These are phyloP conservation scores for Meyerozyma elateridarum DNA, from an alignment of 1,139 yeast species.

Conservation along the genomic window DNA sequence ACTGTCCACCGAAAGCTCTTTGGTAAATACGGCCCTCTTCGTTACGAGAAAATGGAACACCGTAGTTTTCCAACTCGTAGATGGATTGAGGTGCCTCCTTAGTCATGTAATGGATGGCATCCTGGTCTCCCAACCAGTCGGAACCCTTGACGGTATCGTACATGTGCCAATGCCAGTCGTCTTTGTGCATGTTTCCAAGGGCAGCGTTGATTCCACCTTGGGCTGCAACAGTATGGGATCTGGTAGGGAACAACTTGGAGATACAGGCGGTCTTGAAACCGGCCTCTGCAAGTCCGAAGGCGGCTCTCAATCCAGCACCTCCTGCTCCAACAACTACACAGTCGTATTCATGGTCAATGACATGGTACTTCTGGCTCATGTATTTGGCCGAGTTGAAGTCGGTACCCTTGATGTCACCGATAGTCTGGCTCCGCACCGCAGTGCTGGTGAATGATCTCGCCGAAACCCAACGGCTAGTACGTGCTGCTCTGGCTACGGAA, in stretches of 20 bases:
- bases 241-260: slow-evolving; percentile 94
- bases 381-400: slow-evolving; percentile 42
- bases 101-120: slow-evolving; percentile 98
- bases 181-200: slow-evolving; percentile 93
- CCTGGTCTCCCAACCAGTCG: slow-evolving; percentile 99
- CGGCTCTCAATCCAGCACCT: slow-evolving; percentile 98
- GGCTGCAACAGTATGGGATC: slow-evolving; percentile 98
- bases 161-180: slow-evolving; percentile 99
- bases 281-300: slow-evolving; percentile 94
- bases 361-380: slow-evolving; percentile 76
- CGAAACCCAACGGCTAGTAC: background rate
- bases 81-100: slow-evolving; percentile 96
- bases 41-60: slow-evolving; percentile 97
- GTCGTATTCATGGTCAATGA: slow-evolving; percentile 96
- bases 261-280: slow-evolving; percentile 98
- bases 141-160: slow-evolving; percentile 99
- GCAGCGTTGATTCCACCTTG: slow-evolving; percentile 99
- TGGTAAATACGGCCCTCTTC: slow-evolving; percentile 96
- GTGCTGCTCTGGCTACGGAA: slow-evolving; percentile 2
- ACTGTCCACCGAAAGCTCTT: slow-evolving; percentile 98
- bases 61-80: slow-evolving; percentile 95
- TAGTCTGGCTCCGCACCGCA: slow-evolving; percentile 29
- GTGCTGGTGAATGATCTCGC: slow-evolving; percentile 25
- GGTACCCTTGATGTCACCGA: slow-evolving; percentile 49
- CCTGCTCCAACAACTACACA: slow-evolving; percentile 98